Evolutionary conservation across 1,139 yeast species (phyloP), one percentile per base, ranked within the genome.

Genomic region (Hyphopichia khmerensis): DNA sequence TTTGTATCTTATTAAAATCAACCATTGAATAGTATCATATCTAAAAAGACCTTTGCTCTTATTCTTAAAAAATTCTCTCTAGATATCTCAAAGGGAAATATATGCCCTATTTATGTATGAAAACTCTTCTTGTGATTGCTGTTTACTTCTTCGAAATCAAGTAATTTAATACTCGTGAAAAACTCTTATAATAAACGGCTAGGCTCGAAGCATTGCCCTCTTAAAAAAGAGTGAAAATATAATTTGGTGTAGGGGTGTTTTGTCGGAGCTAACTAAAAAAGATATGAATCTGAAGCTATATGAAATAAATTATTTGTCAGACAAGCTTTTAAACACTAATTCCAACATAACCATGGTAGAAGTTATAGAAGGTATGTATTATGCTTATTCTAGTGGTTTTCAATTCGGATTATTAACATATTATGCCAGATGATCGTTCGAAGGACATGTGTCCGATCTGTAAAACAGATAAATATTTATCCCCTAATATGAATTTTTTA

Each of bases 371-470:
- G 41, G 41, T 39, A 39, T 13, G 41, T 39, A n/a, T 27, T 11
- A 3, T 5, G 7, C 14, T 3, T 13, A 14, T n/a, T 35, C 11
- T 4, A 21, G 8, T 21, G 16, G 16, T 16, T 10, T 23, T 34
- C 36, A n/a, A 6, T 16, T 10, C 23, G n/a, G 8, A 18, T 4
- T 34, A 35, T 32, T 35, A 35, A 35, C 36, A 6, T 6, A 19
- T 7, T 7, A 17, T 33, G 27, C 13, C 50, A 55, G 77, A 69
- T 49, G 76, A 68, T 30, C 53, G 72, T 34, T 47, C 78, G 7
- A 70, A 71, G 63, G 99, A 93, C 67, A 84, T 91, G 84, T 93
- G 99, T 73, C 99, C 99, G 33, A 90, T 95, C 57, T 93, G 99
- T 73, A 89, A 93, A 66, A 90, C 98, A 36, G 96, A 95, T 62